Evolutionary conservation across 2,329 filamentous ascomycete genomes (phyloP), one percentile per base, ranked within the genome.

Genomic region (Fusarium sacchari): DNA sequence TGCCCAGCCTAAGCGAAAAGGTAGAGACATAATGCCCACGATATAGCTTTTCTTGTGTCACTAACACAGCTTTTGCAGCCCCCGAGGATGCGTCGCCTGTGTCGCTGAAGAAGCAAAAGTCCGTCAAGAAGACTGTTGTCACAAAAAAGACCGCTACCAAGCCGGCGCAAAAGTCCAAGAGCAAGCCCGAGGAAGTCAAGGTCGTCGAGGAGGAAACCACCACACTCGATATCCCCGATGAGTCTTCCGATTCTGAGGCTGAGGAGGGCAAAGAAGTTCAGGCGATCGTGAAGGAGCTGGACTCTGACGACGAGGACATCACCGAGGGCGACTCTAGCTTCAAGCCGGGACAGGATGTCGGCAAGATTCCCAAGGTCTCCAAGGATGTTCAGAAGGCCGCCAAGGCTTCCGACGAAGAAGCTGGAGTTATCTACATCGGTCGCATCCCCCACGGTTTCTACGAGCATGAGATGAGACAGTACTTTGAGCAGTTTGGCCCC

Each of bases 391-490:
- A 82, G 71, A 84, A 86, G 76, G 83, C 86, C 28, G 82, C 84
- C 32, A 81, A 83, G 75, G 77, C 76, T 34, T 79, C 79, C 26
- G 84, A 85, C 64, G 86, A 88, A 52, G 88, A 89, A 58, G 90
- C 93, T 4, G 96, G 95, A 52, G 92, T 96, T 44, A 88, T 98
- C 79, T 98, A 97, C 84, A 88, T 99, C 78, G 95, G 94, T 80
- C 94, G 95, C 74, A 92, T 97, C 68, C 95, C 95, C 43, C 94
- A 96, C 84, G 85, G 96, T 84, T 99, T 99, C 90, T 98, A 96
- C 87, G 96, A 99, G 85, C 90, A 95, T 79, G 93, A 98, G 84
- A 97, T 99, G 93, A 91, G 90, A 77, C 91, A 92, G 74, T 99
- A 98, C 87, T 97, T 98, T 81, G 89, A 91, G 61, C 96, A 99